Base-by-base conservation (phyloP, 257 asterid genomes). In the Solanum chilense region DNA sequence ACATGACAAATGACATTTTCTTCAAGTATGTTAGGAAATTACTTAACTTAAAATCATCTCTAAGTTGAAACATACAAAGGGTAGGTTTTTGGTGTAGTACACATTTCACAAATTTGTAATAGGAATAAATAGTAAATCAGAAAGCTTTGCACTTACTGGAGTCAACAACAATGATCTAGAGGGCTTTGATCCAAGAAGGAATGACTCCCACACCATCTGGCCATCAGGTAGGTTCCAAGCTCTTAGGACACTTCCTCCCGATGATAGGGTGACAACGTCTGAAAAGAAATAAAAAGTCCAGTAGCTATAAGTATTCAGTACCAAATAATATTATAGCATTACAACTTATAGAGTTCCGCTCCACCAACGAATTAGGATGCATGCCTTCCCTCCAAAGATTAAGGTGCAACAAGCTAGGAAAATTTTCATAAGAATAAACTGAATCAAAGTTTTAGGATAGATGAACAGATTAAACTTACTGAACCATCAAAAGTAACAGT, bases 191-290 rank as follows among this genome's bases (percentile, higher is more conserved):
- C 98, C 96, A 13, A 89, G 35, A 90, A 97, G 93, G 84, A 92
- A 89, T 9, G 97, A 93, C 92, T 97, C 99, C 99, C 99, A 97
- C 89, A 96, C 94, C 99, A 97, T 93, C 92, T 96, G 99, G 77
- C 99, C 99, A 92, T 97, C 99, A 88, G 99, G 98, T 88, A 97
- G 99, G 93, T 94, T 96, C 99, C 99, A 97, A 86, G 99, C 99
- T 92, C 99, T 95, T 87, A 96, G 82, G 78, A 93, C 90, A 88
- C 93, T 95, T 89, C 99, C 98, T 78, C 91, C 96, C 23, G 98
- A 93, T 49, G 99, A 97, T 69, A 95, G 91, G 74, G 98, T 92
- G 90, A 95, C 90, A 74, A 96, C 98, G 91, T 96, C 99, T 97
- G 96, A 88, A 90, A 90, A 42, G 18, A 76, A 52, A 78, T 44